Conservation (phyloP, 768 basidiomycete species). For the Lactarius hatsudake region DNA sequence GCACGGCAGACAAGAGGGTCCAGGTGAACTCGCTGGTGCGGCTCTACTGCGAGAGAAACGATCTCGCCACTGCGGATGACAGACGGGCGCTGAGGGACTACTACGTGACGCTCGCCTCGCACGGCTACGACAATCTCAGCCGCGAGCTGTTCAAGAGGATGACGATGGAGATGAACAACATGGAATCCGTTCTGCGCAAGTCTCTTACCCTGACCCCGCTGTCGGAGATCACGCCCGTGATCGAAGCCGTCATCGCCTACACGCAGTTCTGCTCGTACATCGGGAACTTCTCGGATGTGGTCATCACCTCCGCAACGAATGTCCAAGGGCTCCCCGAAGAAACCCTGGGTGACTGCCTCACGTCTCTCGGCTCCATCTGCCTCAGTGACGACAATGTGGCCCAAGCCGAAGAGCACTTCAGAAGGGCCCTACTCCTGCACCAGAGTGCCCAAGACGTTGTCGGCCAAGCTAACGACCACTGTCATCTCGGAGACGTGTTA, state of each 20-base stretch:
- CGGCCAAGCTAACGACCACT: conserved; percentile 23
- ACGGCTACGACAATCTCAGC: conserved; percentile 16
- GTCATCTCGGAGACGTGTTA: conserved; percentile 16
- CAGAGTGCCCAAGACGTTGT: conserved; percentile 11
- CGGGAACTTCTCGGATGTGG: conserved; percentile 18
- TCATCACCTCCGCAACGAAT: conserved; percentile 1
- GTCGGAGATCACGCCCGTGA: conserved; percentile 5
- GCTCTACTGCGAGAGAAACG: conserved; percentile 18
- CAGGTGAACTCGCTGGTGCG: conserved; percentile 23
- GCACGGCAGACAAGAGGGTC: conserved; percentile 12
- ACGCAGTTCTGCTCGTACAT: conserved; percentile 20
- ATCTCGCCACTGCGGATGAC: neutral
- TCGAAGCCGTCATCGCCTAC: conserved; percentile 20
- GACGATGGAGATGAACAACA: conserved; percentile 22
- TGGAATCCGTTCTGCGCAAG: conserved; percentile 11
- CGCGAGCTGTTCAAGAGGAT: conserved; percentile 13
- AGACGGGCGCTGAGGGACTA: conserved; percentile 13
- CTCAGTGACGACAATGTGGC: conserved; percentile 3
- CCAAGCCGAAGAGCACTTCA: conserved; percentile 1
- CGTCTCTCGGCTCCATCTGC: conserved; percentile 10
- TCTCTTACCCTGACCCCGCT: conserved; percentile 15
- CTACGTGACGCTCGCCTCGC: conserved; percentile 18
- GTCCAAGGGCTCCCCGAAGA: conserved; percentile 5
- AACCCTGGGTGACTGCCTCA: conserved; percentile 10
- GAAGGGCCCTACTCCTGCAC: conserved; percentile 2